Evolutionary conservation across 2,329 filamentous ascomycete species (phyloP).

Genomic region (Hymenoscyphus fraxineus): DNA sequence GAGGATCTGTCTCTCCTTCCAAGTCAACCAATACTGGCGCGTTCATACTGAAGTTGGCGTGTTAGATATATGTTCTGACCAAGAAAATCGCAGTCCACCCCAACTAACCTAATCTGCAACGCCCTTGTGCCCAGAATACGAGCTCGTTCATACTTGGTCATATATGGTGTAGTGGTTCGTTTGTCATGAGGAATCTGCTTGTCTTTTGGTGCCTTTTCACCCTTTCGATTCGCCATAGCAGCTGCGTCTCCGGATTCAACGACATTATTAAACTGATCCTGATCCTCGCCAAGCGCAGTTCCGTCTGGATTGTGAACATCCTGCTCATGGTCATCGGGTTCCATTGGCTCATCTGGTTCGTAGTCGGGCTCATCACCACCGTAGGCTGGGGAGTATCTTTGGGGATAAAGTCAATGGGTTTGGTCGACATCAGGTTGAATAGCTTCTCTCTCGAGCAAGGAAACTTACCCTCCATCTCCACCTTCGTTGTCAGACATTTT

Average conservation of each 20-base stretch:
- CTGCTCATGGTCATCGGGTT: conserved; percentile 51
- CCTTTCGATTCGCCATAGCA: conserved; percentile 54
- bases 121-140: conserved; percentile 90
- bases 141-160: conserved; percentile 98
- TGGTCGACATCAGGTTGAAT: background rate
- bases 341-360: conserved; percentile 52
- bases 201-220: conserved; percentile 59
- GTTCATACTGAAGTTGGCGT: conserved; percentile 72
- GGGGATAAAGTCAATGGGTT: conserved; percentile 3
- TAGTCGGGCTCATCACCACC: conserved; percentile 65
- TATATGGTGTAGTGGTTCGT: conserved; percentile 91
- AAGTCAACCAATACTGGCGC: conserved; percentile 94
- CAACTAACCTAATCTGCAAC: conserved; percentile 82
- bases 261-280: conserved; percentile 46
- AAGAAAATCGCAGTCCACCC: background rate
- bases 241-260: conserved; percentile 60
- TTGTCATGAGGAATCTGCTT: conserved; percentile 90
- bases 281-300: conserved; percentile 53
- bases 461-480: conserved; percentile 50
- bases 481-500: conserved; percentile 67
- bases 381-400: conserved; percentile 56
- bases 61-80: background rate
- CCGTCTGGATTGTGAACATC: conserved; percentile 50
- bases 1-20: conserved; percentile 94
- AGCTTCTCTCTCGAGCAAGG: background rate